Evolutionary conservation across 768 basidiomycete species (phyloP), one percentile per base, ranked within the genome.

Genomic region (Lanmaoa rubissima): DNA sequence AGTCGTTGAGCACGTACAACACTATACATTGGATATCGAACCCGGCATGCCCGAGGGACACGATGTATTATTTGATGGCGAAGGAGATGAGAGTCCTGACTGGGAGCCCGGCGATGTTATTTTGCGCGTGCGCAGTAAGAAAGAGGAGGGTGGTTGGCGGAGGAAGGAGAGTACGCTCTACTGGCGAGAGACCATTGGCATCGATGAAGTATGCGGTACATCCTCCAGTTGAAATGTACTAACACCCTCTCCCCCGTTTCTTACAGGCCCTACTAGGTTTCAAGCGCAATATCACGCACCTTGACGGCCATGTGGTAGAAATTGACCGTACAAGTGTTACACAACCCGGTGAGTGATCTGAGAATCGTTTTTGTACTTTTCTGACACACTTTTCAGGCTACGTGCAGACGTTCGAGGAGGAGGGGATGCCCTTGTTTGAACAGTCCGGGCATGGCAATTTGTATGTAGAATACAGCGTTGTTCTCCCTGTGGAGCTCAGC

Each of bases 41-140:
- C 82, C 85, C 5, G 97, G 97, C 17, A 90, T 92, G 77, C 92
- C 95, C 0, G 97, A 99, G 67, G 94, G 91, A 1, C 87, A 91
- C 65, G 92, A 99, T 70, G 83, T 95, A 38, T 81, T 95, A 1
- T 98, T 94, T 57, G 92, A 97, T 64, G 94, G 93, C n/a, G 95
- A 98, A 70, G 90, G 91, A 44, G 97, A 98, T 69, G 95, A 99
- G 75, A 90, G 80, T 54, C 92, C 93, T 4, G 97, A 98, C 63
- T 97, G 90, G 90, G 94, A 96, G 66, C 78, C 97, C 7, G 97
- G 97, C 9, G 95, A 99, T 73, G 84, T 99, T 48, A 79, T 98
- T 38, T 78, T 98, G 46, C 78, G 94, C 49, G 86, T 98, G 16
- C 78, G 88, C 61, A 94, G 88, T 65, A 81, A 81, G 72, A 85